These are phyloP conservation scores for Cardamine resedifolia DNA, from an alignment of 345 rosid genomes.

Conservation along the genomic window DNA sequence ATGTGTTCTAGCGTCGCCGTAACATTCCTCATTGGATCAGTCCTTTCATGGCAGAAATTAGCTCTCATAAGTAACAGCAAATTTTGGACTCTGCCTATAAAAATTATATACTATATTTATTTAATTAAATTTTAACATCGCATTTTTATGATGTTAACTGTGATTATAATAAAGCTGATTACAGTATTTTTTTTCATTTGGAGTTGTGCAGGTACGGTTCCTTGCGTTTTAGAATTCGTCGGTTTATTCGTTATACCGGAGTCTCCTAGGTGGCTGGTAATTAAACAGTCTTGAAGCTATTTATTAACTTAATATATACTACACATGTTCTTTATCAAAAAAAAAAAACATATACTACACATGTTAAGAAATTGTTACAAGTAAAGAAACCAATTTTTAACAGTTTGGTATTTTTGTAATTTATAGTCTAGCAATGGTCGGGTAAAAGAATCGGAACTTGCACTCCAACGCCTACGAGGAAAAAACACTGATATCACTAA, in stretches of 20 bases:
- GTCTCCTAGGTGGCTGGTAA: conserved; percentile 68
- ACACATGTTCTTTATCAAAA: too few relatives aligned
- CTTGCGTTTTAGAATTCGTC: conserved; percentile 35
- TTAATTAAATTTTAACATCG: not conserved
- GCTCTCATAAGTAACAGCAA: conserved; percentile 61
- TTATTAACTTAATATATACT: not conserved
- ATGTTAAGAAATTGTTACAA: not conserved
- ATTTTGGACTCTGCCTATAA: not conserved
- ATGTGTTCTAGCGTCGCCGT: conserved; percentile 66
- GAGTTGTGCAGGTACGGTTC: conserved; percentile 55
- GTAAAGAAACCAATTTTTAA: not conserved
- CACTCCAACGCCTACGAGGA: conserved; percentile 52
- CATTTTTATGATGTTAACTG: conserved; percentile 40
- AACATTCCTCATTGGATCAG: conserved; percentile 69
- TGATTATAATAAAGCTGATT: conserved; percentile 43
- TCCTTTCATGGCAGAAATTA: conserved; percentile 60
- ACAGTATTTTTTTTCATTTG: conserved; percentile 42
- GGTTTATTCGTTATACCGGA: conserved; percentile 38
- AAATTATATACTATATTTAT: not conserved
- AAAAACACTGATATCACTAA: conserved; percentile 40
- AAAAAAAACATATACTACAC: too few relatives aligned
- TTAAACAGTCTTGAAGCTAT: conserved; percentile 41
- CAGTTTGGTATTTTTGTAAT: conserved; percentile 5
- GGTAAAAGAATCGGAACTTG: conserved; percentile 43
- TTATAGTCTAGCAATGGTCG: conserved; percentile 54